Conservation (phyloP, 352 stramenopile species). For the Elongisporangium undulatum region DNA sequence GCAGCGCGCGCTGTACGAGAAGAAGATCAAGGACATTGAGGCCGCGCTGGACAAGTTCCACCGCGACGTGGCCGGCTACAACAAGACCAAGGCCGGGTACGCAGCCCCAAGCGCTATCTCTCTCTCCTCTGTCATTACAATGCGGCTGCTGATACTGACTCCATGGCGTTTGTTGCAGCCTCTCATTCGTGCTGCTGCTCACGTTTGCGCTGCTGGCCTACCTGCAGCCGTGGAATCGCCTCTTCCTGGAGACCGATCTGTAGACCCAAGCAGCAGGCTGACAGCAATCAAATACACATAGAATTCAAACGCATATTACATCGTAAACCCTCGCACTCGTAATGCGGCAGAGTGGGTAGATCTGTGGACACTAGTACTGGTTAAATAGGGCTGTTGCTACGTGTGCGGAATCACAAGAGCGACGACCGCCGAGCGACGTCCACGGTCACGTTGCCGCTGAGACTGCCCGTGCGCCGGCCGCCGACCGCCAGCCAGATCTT, state of each 20-base stretch:
- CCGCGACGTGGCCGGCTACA: constrained; percentile 67
- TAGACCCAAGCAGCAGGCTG: constrained; percentile 10
- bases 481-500: constrained; percentile 49
- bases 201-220: constrained; percentile 64
- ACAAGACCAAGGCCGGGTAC: constrained; percentile 75
- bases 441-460: constrained; percentile 41
- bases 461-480: constrained; percentile 47
- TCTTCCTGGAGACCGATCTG: constrained; percentile 25
- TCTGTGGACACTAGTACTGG: background rate
- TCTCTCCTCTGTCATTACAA: no score
- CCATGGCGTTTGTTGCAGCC: constrained; percentile 1
- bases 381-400: background rate
- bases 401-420: constrained; percentile 5
- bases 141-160: background rate
- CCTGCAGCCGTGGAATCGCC: constrained; percentile 65
- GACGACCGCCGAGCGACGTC: constrained; percentile 24
- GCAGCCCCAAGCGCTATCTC: no score
- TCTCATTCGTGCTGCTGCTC: constrained; percentile 39
- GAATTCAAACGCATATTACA: background rate
- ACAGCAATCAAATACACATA: no score
- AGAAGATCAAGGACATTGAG: constrained; percentile 67
- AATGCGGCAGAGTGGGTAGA: background rate
- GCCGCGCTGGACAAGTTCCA: constrained; percentile 77
- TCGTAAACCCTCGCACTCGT: constrained; percentile 16
- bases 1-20: constrained; percentile 56